Evolutionary conservation across 2,329 filamentous ascomycete genomes (phyloP).

Genomic region (Ceratocystiopsis minuta): DNA sequence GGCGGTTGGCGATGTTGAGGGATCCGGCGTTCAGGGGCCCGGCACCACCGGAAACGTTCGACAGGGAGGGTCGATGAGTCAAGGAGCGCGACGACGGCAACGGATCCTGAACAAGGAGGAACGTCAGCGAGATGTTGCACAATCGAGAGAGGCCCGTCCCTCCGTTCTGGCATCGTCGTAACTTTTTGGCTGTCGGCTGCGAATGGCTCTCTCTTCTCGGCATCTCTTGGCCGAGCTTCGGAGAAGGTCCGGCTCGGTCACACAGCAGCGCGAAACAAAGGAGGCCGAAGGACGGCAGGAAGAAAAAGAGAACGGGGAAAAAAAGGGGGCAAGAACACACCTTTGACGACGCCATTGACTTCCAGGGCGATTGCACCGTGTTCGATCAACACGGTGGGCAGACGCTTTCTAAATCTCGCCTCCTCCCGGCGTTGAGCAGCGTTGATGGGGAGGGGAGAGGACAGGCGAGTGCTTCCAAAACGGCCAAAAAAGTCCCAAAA

Average conservation of each 20-base stretch:
- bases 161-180: slow-evolving; percentile 21
- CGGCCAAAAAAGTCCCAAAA: neutral
- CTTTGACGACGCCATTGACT: slow-evolving; percentile 16
- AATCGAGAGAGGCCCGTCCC: slow-evolving; percentile 19
- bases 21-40: slow-evolving; percentile 26
- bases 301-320: neutral
- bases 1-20: slow-evolving; percentile 40
- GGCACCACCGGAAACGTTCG: slow-evolving; percentile 36
- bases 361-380: no score
- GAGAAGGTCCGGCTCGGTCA: neutral
- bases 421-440: neutral
- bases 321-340: slow-evolving; percentile 4
- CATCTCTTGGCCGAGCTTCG: no score
- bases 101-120: slow-evolving; percentile 32
- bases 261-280: neutral
- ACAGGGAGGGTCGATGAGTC: slow-evolving; percentile 41
- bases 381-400: neutral
- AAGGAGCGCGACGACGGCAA: slow-evolving; percentile 49
- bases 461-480: neutral
- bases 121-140: no score
- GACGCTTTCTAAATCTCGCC: neutral
- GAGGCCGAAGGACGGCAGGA: no score
- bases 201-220: neutral
- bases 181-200: neutral
- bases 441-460: neutral